Conservation (phyloP, 1,284 basidiomycete species). For the Lentinula novae-zelandiae region DNA sequence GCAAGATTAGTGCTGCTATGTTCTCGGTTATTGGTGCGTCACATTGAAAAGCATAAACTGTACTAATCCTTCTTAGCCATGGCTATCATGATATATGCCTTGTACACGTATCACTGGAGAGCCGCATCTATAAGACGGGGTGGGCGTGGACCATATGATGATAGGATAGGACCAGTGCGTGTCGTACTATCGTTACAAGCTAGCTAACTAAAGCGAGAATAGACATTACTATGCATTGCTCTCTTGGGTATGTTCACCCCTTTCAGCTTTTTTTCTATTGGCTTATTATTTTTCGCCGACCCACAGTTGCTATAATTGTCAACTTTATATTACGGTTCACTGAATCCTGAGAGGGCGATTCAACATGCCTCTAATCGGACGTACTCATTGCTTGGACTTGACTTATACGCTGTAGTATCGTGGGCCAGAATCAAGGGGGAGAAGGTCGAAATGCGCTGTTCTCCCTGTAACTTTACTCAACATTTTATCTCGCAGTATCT, state of each 20-base stretch:
- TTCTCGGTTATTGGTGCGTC: constrained; percentile 86
- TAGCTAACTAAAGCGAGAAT: background rate
- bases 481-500: background rate
- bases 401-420: too few species aligned
- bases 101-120: constrained; percentile 96
- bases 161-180: constrained; percentile 74
- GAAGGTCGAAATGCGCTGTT: background rate
- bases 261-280: background rate
- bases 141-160: constrained; percentile 94
- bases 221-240: constrained; percentile 87
- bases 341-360: constrained; percentile 20
- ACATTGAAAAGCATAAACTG: background rate
- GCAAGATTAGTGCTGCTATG: constrained; percentile 90
- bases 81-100: constrained; percentile 94
- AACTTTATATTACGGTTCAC: constrained; percentile 87
- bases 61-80: constrained; percentile 57
- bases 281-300: background rate
- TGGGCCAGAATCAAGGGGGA: too few species aligned
- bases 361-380: background rate
- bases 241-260: constrained; percentile 62
- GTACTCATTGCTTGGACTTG: background rate
- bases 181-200: constrained; percentile 11
- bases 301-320: constrained; percentile 78
- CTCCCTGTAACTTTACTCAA: background rate
- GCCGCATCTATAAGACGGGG: constrained; percentile 90